Evolutionary conservation across 345 rosid species (phyloP).

Genomic region (Populus euphratica): DNA sequence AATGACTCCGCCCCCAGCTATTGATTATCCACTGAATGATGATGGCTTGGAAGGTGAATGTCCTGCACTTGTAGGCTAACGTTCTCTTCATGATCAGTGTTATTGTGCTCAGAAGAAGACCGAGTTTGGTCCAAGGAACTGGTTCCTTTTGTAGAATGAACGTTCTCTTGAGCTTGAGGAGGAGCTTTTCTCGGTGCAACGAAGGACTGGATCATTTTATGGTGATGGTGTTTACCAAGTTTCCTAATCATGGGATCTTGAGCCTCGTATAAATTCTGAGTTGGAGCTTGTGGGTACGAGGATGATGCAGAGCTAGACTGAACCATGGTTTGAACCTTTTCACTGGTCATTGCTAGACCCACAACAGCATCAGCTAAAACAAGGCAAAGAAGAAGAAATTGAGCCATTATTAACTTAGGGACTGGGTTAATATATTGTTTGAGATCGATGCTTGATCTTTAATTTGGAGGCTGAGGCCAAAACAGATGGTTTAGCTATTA

Average conservation of each 20-base stretch:
- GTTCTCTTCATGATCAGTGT: constrained; percentile 10
- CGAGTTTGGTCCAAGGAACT: background rate
- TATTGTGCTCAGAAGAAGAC: constrained; percentile 14
- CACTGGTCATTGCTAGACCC: constrained; percentile 30
- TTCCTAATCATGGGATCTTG: constrained; percentile 38
- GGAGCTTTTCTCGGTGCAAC: constrained; percentile 17
- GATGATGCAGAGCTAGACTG: background rate
- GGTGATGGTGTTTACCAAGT: constrained; percentile 35
- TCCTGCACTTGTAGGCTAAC: constrained; percentile 18
- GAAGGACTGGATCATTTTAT: background rate
- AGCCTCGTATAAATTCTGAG: constrained; percentile 15
- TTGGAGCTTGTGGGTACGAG: constrained; percentile 17
- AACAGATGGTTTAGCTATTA: background rate
- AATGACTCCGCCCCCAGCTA: constrained; percentile 80
- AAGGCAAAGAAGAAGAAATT: constrained; percentile 24
- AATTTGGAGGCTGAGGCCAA: background rate
- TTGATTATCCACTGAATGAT: constrained; percentile 54
- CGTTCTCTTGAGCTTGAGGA: background rate
- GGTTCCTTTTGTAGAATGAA: background rate
- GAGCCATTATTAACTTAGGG: constrained; percentile 24
- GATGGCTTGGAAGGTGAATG: constrained; percentile 29
- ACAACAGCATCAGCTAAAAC: constrained; percentile 24
- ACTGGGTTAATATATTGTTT: background rate
- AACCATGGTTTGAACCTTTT: background rate
- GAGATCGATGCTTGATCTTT: background rate